Base-by-base conservation (phyloP, 108 stramenopile genomes). In the Stephanodiscus triporus region DNA sequence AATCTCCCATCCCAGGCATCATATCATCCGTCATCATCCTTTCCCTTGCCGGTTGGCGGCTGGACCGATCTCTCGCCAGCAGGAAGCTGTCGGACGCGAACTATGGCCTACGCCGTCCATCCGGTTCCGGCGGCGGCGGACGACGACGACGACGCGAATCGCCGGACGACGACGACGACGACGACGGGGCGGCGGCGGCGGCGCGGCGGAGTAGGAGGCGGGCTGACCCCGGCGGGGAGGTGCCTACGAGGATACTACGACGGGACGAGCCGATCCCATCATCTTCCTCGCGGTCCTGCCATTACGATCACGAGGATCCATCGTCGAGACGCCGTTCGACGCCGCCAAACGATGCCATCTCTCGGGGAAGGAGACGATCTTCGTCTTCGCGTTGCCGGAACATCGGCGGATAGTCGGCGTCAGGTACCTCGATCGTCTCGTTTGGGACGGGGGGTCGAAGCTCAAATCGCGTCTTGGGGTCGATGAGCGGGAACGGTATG, bases 361-460 rank as follows among this genome's bases (percentile, higher is more conserved):
- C 16, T 63, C 69, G 9, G 92, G 91, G 0, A 83, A 70, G 24
- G 91, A 86, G 69, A 73, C 67, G 2, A 48, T 20, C 34, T 84
- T 91, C 63, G 74, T 90, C 22, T 86, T 93, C 59, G 92, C 93
- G 0, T 59, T 94, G 22, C 95, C 95, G 6, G 95, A 96, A 50
- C 95, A 94, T 69, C 79, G 93, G n/a, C n/a, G n/a, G 16, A 94
- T 96, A 67, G 70, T 82, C 22, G 80, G 67, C 0, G 79, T 96
- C 27, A 89, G 86, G 66, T 96, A 90, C 73, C 83, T 78, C 32
- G 90, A 92, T 65, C 80, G 86, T 0, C 53, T 89, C 30, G 93
- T 96, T 8, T 96, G 95, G 95, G 89, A 94, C 68, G 87, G 81
- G 47, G 76, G 80, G 10, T 53, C 48, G 42, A 64, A 86, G 38